Evolutionary conservation across 768 basidiomycete species (phyloP).

Genomic region (Pleurotus cornucopiae): DNA sequence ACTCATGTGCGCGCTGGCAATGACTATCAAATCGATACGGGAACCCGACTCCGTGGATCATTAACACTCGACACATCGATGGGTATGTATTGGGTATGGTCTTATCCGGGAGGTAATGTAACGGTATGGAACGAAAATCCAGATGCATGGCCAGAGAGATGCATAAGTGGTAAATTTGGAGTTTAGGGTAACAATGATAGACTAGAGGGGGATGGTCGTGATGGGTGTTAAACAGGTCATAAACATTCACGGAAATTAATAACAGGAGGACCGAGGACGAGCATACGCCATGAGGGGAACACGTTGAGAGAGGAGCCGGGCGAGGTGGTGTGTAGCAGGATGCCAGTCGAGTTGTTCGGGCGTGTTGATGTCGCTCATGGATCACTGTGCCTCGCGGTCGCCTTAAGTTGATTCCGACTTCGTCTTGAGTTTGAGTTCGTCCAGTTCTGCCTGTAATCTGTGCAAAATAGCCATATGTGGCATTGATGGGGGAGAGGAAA

Average conservation of each 20-base stretch:
- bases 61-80: conserved; percentile 13
- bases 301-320: neutral
- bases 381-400: conserved; percentile 8
- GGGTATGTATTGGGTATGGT: conserved; percentile 14
- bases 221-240: neutral
- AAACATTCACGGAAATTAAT: conserved; percentile 1
- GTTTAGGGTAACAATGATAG: neutral
- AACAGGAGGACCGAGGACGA: neutral
- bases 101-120: conserved; percentile 14
- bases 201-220: neutral
- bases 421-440: conserved; percentile 38
- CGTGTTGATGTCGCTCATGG: neutral
- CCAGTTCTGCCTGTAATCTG: conserved; percentile 71
- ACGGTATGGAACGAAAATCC: conserved; percentile 5
- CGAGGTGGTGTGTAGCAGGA: no score
- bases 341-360: no score
- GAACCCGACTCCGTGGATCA: conserved; percentile 6
- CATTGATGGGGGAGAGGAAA: conserved; percentile 16
- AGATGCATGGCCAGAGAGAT: neutral
- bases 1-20: neutral
- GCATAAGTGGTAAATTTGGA: neutral
- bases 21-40: neutral
- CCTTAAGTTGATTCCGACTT: conserved; percentile 19
- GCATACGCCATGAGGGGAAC: neutral
- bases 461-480: conserved; percentile 12